Conservation (phyloP, 176 grass and related monocot genomes). For the Eragrostis curvula region DNA sequence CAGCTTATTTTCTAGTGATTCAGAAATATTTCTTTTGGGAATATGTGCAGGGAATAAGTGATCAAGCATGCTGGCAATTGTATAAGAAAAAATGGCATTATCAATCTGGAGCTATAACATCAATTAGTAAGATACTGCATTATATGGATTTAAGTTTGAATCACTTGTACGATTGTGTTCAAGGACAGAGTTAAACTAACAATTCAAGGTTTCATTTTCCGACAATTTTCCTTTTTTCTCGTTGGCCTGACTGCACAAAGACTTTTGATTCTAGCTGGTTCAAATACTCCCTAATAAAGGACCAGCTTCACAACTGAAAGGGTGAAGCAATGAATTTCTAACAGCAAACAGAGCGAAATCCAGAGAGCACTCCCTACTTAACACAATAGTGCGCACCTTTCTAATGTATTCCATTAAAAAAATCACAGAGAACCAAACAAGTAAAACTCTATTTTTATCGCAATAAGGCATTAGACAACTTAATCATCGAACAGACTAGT, state of each 20-base stretch:
- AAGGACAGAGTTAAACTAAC: not conserved
- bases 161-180: not conserved
- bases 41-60: not conserved
- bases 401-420: not conserved
- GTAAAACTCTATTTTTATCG: not conserved
- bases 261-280: not conserved
- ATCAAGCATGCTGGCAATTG: not conserved
- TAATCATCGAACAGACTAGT: not conserved
- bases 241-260: not conserved
- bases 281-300: not conserved
- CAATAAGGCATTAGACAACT: not conserved
- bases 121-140: not conserved
- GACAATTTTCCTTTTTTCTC: not conserved
- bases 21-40: not conserved
- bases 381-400: not conserved
- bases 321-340: not conserved
- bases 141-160: not conserved
- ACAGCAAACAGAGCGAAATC: not conserved
- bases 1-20: not conserved
- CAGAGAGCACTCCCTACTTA: not conserved
- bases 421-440: not conserved
- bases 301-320: not conserved
- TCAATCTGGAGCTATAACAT: not conserved
- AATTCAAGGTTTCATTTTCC: not conserved
- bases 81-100: not conserved